phyloP scores from a whole-genome alignment of 495 filamentous ascomycete genomes.

The Hamigera avellanea region DNA sequence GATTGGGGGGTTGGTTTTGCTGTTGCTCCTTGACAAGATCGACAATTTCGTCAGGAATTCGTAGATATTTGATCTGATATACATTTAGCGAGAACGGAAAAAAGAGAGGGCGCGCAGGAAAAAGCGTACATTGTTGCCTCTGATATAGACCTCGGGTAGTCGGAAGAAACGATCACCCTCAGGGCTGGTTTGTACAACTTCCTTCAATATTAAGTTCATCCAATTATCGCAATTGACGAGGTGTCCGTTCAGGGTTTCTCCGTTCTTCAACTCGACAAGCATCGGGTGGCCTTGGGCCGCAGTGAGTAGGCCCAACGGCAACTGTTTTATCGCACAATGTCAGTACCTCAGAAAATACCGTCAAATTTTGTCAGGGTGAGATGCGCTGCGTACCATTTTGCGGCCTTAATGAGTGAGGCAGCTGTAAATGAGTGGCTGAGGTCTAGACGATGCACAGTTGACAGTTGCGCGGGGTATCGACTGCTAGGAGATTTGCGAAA shows the following conservation, averaged over 20 bases:
- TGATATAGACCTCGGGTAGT: constrained; percentile 86
- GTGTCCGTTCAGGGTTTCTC: constrained; percentile 93
- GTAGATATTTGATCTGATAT: constrained; percentile 89
- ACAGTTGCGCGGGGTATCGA: too few species aligned
- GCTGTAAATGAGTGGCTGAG: not conserved
- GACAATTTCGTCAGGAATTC: constrained; percentile 90
- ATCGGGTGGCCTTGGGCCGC: constrained; percentile 97
- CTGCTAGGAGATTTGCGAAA: too few species aligned
- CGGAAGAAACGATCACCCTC: constrained; percentile 90
- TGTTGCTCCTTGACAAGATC: constrained; percentile 89
- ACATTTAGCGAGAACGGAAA: not conserved
- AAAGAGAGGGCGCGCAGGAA: too few species aligned
- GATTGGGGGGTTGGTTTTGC: constrained; percentile 49
- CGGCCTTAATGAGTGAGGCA: not conserved
- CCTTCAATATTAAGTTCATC: constrained; percentile 97
- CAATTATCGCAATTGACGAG: constrained; percentile 94
- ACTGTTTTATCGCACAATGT: constrained; percentile 33
- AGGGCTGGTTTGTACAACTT: constrained; percentile 93
- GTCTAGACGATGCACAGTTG: not conserved
- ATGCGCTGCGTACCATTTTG: not conserved
- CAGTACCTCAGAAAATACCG: constrained; percentile 1
- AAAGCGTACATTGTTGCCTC: constrained; percentile 80
- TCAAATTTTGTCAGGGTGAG: constrained; percentile 3
- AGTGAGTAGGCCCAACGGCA: constrained; percentile 85
- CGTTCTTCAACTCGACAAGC: constrained; percentile 98